Evolutionary conservation across 1,139 yeast species (phyloP).

Genomic region (Debaryomycetaceae sp.): DNA sequence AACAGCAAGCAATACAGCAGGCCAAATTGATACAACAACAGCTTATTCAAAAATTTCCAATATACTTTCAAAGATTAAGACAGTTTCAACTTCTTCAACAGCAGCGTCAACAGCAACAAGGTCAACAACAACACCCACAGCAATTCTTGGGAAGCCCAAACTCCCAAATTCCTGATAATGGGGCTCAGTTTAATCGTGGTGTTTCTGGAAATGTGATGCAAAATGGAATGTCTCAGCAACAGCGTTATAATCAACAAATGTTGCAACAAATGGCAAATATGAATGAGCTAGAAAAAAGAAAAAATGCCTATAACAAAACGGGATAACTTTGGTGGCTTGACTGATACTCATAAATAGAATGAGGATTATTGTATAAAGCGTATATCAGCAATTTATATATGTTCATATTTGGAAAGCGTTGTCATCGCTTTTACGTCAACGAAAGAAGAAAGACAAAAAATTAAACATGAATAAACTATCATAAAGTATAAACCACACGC

Average conservation of each 20-base stretch:
- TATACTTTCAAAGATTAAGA: slow-evolving; percentile 42
- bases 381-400: too few relatives aligned
- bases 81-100: slow-evolving; percentile 42
- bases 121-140: slow-evolving; percentile 6
- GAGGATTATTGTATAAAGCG: too few relatives aligned
- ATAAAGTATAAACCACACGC: too few relatives aligned
- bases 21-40: slow-evolving; percentile 44
- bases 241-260: slow-evolving; percentile 18
- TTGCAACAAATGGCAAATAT: slow-evolving; percentile 16
- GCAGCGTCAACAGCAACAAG: slow-evolving; percentile 27
- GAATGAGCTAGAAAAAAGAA: slow-evolving; percentile 10
- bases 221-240: slow-evolving; percentile 11
- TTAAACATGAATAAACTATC: too few relatives aligned
- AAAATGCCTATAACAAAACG: slow-evolving; percentile 8
- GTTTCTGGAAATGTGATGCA: slow-evolving; percentile 6
- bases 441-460: too few relatives aligned
- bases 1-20: slow-evolving; percentile 45
- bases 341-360: too few relatives aligned
- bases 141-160: neutral
- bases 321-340: too few relatives aligned
- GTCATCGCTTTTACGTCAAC: too few relatives aligned
- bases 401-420: too few relatives aligned
- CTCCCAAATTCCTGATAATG: neutral
- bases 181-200: neutral
- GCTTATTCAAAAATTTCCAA: slow-evolving; percentile 41